Evolutionary conservation across 2,329 filamentous ascomycete species (phyloP).

Genomic region (Epichloe aotearoae): DNA sequence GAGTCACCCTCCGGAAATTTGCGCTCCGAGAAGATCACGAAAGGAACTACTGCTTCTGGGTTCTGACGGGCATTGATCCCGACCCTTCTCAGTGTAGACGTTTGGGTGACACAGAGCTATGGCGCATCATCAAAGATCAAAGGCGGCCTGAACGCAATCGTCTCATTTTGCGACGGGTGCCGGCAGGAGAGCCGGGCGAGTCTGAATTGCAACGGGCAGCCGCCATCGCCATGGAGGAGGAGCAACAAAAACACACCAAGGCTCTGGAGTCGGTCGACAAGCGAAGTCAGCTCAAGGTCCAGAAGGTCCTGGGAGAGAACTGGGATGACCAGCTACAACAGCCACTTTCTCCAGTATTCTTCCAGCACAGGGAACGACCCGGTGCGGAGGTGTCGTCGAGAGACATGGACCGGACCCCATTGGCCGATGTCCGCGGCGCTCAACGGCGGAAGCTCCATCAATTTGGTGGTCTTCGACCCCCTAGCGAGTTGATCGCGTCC

Average conservation of each 20-base stretch:
- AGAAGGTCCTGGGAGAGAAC: conserved; percentile 77
- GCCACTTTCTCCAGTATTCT: conserved; percentile 71
- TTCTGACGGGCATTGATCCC: conserved; percentile 73
- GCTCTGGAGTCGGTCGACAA: conserved; percentile 53
- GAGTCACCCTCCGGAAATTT: conserved; percentile 78
- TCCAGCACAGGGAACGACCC: conserved; percentile 54
- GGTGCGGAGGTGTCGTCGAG: conserved; percentile 40
- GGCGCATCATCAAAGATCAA: conserved; percentile 80
- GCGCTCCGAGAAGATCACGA: conserved; percentile 80
- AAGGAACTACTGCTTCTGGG: conserved; percentile 94
- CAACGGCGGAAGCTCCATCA: conserved; percentile 48
- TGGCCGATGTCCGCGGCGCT: conserved; percentile 32
- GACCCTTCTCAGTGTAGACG: conserved; percentile 70
- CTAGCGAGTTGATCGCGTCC: conserved; percentile 93
- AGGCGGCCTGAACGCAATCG: conserved; percentile 78
- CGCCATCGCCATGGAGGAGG: conserved; percentile 80
- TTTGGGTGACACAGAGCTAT: conserved; percentile 74
- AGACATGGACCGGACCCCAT: conserved; percentile 43
- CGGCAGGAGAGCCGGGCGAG: conserved; percentile 75
- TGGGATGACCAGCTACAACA: conserved; percentile 72
- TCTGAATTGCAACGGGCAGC: conserved; percentile 80
- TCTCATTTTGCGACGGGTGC: conserved; percentile 84
- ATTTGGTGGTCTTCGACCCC: conserved; percentile 90
- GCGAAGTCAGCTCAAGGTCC: conserved; percentile 74
- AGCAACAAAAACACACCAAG: conserved; percentile 55